Evolutionary conservation across 345 rosid species (phyloP).

Genomic region (Sisymbrium irio): DNA sequence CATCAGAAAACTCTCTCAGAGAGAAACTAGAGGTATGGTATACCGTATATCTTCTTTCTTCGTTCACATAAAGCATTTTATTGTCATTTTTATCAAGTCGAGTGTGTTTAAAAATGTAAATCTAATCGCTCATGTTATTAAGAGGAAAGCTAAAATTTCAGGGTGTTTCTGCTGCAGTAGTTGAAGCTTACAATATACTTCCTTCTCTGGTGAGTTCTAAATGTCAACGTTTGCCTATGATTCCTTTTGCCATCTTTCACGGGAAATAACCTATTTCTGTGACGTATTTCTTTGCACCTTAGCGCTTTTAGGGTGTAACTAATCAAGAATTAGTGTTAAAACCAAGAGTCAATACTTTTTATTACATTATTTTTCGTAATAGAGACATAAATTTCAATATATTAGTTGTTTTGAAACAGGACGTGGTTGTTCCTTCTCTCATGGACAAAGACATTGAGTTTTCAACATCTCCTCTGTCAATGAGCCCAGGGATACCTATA

Average conservation of each 20-base stretch:
- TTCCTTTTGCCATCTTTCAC: neutral
- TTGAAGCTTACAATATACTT: conserved; percentile 78
- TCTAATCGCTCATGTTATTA: neutral
- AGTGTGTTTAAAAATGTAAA: neutral
- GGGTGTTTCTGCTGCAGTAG: conserved; percentile 66
- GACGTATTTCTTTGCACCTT: neutral
- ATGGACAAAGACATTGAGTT: conserved; percentile 64
- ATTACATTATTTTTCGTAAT: neutral
- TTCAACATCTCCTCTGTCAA: conserved; percentile 69
- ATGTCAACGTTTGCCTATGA: neutral
- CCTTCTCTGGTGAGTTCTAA: conserved; percentile 68
- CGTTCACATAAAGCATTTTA: neutral
- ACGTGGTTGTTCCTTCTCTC: conserved; percentile 66
- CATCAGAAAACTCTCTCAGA: conserved; percentile 38
- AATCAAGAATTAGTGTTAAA: neutral
- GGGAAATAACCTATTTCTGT: neutral
- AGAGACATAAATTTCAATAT: neutral
- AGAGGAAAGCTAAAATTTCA: conserved; percentile 22
- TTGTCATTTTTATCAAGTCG: neutral
- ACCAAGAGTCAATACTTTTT: neutral
- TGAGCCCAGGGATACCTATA: conserved; percentile 79
- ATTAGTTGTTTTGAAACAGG: conserved; percentile 43
- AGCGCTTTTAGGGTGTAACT: neutral
- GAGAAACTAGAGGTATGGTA: conserved; percentile 72
- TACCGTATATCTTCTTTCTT: neutral